These are phyloP conservation scores for Heliamphora exappendiculata DNA, from an alignment of 148 eudicot species.

Conservation along the genomic window DNA sequence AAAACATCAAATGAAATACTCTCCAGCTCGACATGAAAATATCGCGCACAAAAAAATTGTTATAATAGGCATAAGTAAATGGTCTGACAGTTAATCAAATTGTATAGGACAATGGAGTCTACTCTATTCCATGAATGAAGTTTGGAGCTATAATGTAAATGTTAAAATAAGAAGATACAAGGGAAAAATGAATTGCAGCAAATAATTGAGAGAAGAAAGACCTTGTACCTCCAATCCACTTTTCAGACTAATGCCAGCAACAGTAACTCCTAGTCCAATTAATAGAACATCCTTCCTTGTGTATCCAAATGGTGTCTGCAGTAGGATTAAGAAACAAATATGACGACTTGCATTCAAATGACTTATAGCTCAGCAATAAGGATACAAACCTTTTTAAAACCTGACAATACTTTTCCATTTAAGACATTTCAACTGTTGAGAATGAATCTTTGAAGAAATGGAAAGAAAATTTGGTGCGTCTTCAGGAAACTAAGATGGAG, in stretches of 20 bases:
- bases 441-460: neutral
- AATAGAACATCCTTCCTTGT: slow-evolving; percentile 85
- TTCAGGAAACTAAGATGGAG: neutral
- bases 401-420: neutral
- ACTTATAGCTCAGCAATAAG: neutral
- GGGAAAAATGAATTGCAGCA: neutral
- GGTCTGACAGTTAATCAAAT: neutral
- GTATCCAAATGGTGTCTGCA: slow-evolving; percentile 80
- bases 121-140: neutral
- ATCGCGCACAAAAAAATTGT: neutral
- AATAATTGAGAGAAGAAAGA: neutral
- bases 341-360: neutral
- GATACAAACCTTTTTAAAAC: neutral
- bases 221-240: slow-evolving; percentile 77
- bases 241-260: slow-evolving; percentile 60
- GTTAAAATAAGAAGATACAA: neutral
- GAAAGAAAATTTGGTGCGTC: neutral
- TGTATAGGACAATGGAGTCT: neutral
- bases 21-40: neutral
- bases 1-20: neutral
- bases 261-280: slow-evolving; percentile 82
- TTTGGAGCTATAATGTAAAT: neutral
- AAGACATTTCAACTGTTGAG: neutral
- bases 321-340: neutral
- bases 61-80: neutral